A percentile compares a stretch with the other conserved stretches of the same genome.
These are phyloP conservation scores for Candida insectorum DNA, from an alignment of 805 yeast genomes.

Conservation along the genomic window DNA sequence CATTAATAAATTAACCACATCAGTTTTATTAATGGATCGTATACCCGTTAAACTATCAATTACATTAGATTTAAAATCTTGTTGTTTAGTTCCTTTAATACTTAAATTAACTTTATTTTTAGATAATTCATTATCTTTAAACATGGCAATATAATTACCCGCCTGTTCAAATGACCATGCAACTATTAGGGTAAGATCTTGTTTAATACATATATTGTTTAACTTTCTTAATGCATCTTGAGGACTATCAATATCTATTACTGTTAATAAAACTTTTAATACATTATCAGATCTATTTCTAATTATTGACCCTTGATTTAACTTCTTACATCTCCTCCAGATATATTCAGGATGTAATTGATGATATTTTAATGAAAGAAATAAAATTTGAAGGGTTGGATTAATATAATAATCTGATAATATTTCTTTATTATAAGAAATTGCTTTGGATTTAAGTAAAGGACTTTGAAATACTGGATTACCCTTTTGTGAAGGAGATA, in stretches of 20 bases:
- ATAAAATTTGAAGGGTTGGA: slow-evolving; percentile 52
- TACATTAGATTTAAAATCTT: slow-evolving; percentile 43
- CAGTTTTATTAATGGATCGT: slow-evolving; percentile 50
- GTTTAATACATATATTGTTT: slow-evolving; percentile 46
- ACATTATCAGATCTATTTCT: slow-evolving; percentile 32
- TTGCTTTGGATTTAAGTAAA: slow-evolving; percentile 47
- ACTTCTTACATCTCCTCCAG: slow-evolving; percentile 48
- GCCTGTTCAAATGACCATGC: slow-evolving; percentile 54
- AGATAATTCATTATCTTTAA: slow-evolving; percentile 35
- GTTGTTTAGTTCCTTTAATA: slow-evolving; percentile 43
- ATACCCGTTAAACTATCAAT: slow-evolving; percentile 45
- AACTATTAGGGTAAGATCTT: slow-evolving; percentile 46
- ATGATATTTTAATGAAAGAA: slow-evolving; percentile 68
- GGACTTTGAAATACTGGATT: slow-evolving; percentile 61
- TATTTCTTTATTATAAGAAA: slow-evolving; percentile 54
- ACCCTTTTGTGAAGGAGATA: slow-evolving; percentile 65
- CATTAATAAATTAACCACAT: slow-evolving; percentile 48
- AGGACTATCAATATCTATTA: slow-evolving; percentile 63
- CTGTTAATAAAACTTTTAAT: slow-evolving; percentile 54
- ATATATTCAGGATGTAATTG: slow-evolving; percentile 76
- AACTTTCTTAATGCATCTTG: slow-evolving; percentile 47
- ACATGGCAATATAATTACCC: slow-evolving; percentile 38
- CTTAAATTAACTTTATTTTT: slow-evolving; percentile 21
- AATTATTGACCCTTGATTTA: slow-evolving; percentile 31
- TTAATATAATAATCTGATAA: slow-evolving; percentile 61